Evolutionary conservation across 352 stramenopile species (phyloP), one percentile per base, ranked within the genome.

Genomic region (Pythium scleroteichum): DNA sequence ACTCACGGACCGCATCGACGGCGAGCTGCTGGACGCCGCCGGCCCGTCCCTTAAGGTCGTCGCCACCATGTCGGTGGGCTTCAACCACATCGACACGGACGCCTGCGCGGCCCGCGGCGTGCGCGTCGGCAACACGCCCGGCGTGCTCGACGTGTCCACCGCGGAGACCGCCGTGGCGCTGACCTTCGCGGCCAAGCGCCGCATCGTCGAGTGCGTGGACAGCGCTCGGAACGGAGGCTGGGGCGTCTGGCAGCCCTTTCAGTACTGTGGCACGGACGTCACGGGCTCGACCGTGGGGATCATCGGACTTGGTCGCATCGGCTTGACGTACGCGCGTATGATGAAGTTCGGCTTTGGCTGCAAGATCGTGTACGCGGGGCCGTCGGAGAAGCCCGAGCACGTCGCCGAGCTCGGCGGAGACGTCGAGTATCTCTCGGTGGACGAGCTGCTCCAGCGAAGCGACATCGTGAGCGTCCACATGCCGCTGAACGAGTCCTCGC

Each of bases 381-480:
- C 82, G 29, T 75, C 75, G 19, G 73, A 79, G 32, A 95, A 95
- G 38, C 71, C 70, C 12, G 72, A 82, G 16, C 53, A 72, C 12
- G 75, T 53, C 8, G 67, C 69, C 3, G 49, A 61, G 6, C 48
- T 85, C 0, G 75, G 73, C 1, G 72, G 69, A 10, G 55, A 68
- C 27, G 73, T 92, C 29, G 63, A 94, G 69, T 97, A 87, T 56
- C 70, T 94, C 4, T 64, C 86, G 51, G 66, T 96, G 58, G 72
- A 87, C 33, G 88, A 82, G 35, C 69, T 97, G 12, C 74, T 96
- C 22, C 53, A 54, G 40, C 53, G 77, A 39, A 96, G 87, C 61
- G 91, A 98, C 68, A 79, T 98, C 51, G 75, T 98, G 8, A 87
- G 92, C 39, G 78, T 97, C 9, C 81, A 97, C 62, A 76, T 85